phyloP scores from a whole-genome alignment of 75 land plant genomes.

The Pinus tabuliformis region DNA sequence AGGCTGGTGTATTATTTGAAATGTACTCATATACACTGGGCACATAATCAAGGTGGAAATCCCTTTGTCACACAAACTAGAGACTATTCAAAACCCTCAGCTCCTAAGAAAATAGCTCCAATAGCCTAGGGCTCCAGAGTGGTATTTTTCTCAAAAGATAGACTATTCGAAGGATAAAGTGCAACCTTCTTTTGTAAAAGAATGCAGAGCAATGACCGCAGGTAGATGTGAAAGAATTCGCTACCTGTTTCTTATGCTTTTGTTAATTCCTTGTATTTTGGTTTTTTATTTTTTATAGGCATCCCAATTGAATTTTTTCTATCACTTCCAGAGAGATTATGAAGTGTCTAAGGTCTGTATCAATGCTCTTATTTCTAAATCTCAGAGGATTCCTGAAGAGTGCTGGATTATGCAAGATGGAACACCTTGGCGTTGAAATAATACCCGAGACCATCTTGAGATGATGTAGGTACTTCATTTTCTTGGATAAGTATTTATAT shows the following conservation, averaged over 20 bases:
- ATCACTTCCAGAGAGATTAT: constrained; percentile 25
- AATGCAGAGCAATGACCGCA: constrained; percentile 63
- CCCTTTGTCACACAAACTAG: no score
- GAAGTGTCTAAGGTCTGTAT: constrained; percentile 30
- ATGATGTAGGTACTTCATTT: constrained; percentile 25
- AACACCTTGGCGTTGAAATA: no score
- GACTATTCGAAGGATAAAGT: constrained; percentile 55
- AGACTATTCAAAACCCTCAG: no score
- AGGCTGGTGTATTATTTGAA: no score
- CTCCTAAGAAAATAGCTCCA: no score
- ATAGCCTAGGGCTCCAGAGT: constrained; percentile 63
- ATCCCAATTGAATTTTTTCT: constrained; percentile 4
- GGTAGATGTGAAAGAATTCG: background rate
- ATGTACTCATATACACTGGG: no score
- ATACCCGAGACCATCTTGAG: constrained; percentile 32
- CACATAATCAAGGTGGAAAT: no score
- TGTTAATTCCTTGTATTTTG: background rate
- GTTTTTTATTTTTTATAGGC: background rate
- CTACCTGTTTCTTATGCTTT: background rate
- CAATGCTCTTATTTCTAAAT: constrained; percentile 32
- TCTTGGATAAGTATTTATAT: background rate
- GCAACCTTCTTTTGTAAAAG: constrained; percentile 47
- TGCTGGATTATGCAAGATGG: no score
- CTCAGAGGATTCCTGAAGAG: constrained; percentile 36
- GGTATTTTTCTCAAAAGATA: constrained; percentile 53